Evolutionary conservation across 345 rosid genomes (phyloP).

Genomic region (Pistacia vera): DNA sequence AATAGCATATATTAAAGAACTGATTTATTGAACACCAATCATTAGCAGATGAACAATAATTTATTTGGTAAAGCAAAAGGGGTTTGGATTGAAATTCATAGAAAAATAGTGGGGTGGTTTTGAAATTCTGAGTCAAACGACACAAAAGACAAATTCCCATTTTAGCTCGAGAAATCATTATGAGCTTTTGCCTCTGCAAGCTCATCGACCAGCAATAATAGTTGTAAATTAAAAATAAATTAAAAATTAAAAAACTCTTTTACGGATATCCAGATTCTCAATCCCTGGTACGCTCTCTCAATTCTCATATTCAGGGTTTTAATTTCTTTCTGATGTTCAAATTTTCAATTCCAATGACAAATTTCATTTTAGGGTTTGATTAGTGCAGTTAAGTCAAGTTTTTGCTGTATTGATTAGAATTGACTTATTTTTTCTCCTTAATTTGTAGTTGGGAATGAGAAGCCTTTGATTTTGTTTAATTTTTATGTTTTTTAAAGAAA

Average conservation of each 20-base stretch:
- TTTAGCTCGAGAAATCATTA: slow-evolving; percentile 6
- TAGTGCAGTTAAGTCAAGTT: background rate
- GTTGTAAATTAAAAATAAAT: slow-evolving; percentile 6
- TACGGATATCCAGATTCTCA: slow-evolving; percentile 11
- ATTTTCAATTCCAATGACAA: background rate
- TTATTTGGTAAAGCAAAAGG: background rate
- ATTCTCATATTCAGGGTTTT: background rate
- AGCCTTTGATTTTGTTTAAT: background rate
- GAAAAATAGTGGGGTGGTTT: background rate
- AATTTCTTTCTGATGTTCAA: background rate
- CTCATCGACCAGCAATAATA: slow-evolving; percentile 37
- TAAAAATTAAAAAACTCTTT: background rate
- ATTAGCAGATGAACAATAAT: background rate
- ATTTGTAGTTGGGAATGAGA: background rate
- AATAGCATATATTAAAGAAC: no score
- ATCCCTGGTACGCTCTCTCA: slow-evolving; percentile 18
- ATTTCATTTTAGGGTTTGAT: slow-evolving; percentile 2
- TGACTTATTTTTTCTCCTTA: background rate
- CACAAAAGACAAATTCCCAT: slow-evolving; percentile 19
- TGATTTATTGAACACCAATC: no score
- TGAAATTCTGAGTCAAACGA: background rate
- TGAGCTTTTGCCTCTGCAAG: slow-evolving; percentile 31
- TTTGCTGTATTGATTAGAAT: background rate
- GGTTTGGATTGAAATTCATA: background rate
- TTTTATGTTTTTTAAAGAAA: background rate